Evolutionary conservation across 495 filamentous ascomycete genomes (phyloP).

Genomic region (Saxispiralis lemnorum): DNA sequence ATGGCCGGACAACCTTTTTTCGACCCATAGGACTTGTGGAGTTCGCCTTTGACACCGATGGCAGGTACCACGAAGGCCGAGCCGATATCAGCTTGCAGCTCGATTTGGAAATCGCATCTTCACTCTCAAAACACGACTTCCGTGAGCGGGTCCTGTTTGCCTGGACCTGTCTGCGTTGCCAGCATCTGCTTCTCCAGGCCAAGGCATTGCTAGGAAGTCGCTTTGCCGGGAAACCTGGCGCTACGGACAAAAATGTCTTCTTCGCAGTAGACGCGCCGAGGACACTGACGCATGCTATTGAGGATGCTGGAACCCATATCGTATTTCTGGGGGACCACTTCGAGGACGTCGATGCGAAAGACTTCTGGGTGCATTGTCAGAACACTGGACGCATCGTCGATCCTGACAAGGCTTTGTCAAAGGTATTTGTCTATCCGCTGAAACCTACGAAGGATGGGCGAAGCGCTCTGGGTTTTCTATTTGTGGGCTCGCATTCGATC

Average conservation of each 20-base stretch:
- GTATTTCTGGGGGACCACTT: conserved; percentile 21
- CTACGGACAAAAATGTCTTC: background rate
- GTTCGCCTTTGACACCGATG: conserved; percentile 15
- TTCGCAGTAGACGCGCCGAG: conserved; percentile 14
- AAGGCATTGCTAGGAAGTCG: conserved; percentile 3
- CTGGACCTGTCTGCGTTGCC: conserved; percentile 21
- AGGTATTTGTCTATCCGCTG: conserved; percentile 21
- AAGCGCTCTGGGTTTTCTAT: conserved; percentile 13
- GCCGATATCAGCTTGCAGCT: conserved; percentile 14
- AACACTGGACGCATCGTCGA: conserved; percentile 22
- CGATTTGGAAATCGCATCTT: conserved; percentile 7
- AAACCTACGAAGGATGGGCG: conserved; percentile 9
- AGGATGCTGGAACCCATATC: conserved; percentile 8
- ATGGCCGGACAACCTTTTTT: conserved; percentile 3
- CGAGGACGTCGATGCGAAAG: conserved; percentile 14
- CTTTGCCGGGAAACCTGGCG: background rate
- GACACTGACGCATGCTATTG: conserved; percentile 8
- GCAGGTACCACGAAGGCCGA: conserved; percentile 15
- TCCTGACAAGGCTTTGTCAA: conserved; percentile 16
- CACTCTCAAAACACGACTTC: conserved; percentile 8
- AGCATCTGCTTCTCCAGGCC: conserved; percentile 20
- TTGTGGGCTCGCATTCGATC: conserved; percentile 20
- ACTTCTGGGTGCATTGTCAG: conserved; percentile 20
- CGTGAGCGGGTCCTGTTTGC: conserved; percentile 18
- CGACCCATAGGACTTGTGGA: conserved; percentile 15